Evolutionary conservation across 257 asterid species (phyloP), one percentile per base, ranked within the genome.

Genomic region (Lycium ferocissimum): DNA sequence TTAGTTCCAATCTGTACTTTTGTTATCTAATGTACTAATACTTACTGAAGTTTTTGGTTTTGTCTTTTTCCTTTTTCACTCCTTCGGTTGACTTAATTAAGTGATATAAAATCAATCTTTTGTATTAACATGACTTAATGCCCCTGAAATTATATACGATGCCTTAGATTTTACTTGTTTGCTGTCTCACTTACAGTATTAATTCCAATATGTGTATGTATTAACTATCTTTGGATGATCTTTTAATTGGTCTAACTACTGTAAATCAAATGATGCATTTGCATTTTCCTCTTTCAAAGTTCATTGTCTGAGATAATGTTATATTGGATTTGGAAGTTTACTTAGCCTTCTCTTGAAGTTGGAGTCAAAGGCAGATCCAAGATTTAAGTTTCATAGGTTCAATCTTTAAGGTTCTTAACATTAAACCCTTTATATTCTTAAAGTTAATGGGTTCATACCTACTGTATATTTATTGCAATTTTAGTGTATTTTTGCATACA

Each of bases 1-100:
- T 92, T 80, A 89, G 91, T 63, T 84, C 17, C 26, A 17, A 15
- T 38, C 15, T 53, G 26, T 6, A 26, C 9, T 7, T 51, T 20
- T 61, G 13, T 51, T 5, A 7, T 10, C 18, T 14, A 7, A 4
- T 81, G 18, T 12, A 18, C 22, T 26, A 26, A 26, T 26, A 26
- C 33, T 26, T 26, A 20, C 22, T 26, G 11, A 80, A 17, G 33
- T 26, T 12, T 71, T 18, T 33, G 17, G 17, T 6, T 37, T 35
- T 57, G 0, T 80, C 13, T 0, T 0, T 72, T 18, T 40, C 10
- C 33, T 9, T 2, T 10, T 47, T 43, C 15, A 70, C 43, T 4
- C 9, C 26, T 80, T 80, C 0, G 58, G 3, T n/a, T 59, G 3
- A 43, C 6, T 38, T 80, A 56, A 56, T 35, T 37, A 51, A 76